Percentiles rank a stretch among this genome's conserved stretches.
These are phyloP conservation scores for Apostasia shenzhenica DNA, from an alignment of 106 monocot genomes.

Conservation along the genomic window DNA sequence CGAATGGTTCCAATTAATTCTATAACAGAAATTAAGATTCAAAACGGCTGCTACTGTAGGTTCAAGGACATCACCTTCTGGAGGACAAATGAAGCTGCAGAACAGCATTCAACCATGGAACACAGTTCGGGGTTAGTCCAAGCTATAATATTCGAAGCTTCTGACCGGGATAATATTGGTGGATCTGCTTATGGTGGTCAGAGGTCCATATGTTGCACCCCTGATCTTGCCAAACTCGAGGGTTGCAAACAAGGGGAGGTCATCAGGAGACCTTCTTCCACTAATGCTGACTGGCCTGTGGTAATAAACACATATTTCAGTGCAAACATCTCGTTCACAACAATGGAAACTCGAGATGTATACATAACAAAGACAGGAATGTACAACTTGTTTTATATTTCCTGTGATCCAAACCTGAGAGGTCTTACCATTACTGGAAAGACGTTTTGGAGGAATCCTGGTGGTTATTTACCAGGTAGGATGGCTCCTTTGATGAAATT, in stretches of 20 bases:
- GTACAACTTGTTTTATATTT: constrained; percentile 96
- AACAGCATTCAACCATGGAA: constrained; percentile 61
- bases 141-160: constrained; percentile 91
- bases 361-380: constrained; percentile 80
- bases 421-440: constrained; percentile 81
- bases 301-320: constrained; percentile 65
- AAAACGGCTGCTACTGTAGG: constrained; percentile 22
- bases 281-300: constrained; percentile 62
- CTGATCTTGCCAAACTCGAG: constrained; percentile 93
- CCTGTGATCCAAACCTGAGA: constrained; percentile 81
- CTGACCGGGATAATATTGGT: constrained; percentile 84
- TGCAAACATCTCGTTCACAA: constrained; percentile 36
- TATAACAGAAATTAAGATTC: constrained; percentile 3
- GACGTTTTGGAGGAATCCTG: constrained; percentile 87
- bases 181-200: constrained; percentile 97
- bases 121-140: constrained; percentile 83
- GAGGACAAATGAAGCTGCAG: constrained; percentile 72
- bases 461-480: constrained; percentile 89
- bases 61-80: constrained; percentile 82
- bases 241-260: constrained; percentile 91
- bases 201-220: constrained; percentile 93
- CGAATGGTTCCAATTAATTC: neutral
- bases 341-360: constrained; percentile 48
- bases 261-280: constrained; percentile 65
- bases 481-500: constrained; percentile 95